Evolutionary conservation across 495 filamentous ascomycete species (phyloP), one percentile per base, ranked within the genome.

Genomic region (Xylaria scruposa): DNA sequence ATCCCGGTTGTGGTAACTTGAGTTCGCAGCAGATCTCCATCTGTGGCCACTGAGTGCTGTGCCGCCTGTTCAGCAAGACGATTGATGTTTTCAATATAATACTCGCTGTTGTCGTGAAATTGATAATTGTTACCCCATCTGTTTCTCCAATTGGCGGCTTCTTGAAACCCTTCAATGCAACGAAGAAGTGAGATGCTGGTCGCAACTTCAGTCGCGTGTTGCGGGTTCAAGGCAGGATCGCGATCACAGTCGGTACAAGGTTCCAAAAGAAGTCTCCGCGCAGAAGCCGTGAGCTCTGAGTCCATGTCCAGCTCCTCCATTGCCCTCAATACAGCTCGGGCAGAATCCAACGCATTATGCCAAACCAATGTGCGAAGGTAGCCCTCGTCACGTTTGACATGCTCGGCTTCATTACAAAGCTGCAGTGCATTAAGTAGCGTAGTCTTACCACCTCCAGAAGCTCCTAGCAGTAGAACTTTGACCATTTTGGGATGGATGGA

Each of bases 1-100:
- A 66, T 51, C 9, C 63, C 63, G 19, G 63, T 66, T n/a, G 63
- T 66, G 29, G 63, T 66, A 46, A 38, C 44, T 66, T 38, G 63
- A 7, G 63, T 51, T 36, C 63, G 63, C n/a, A 66, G 24, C 1
- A 66, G 21, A 51, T 66, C 63, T 38, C 29, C 46, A 31, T 49
- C 17, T 17, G 29, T 51, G 3, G 29, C 26, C 19, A 10, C 46
- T 24, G 29, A 51, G 26, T 7, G 7, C 2, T 38, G 24, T 4
- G 0, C 46, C 26, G 44, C 38, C 40, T 64, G 61, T 31, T 64
- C 44, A 66, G 46, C 63, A 21, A 49, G 46, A 6, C 46, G 63
- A 38, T 53, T 19, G 2, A 66, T 51, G n/a, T 66, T 49, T 33
- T 66, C 19, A 29, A 66, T 38, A 24, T 36, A 66, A 36, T 66